Conservation (phyloP, 306 rosid genomes). For the Casuarina equisetifolia region DNA sequence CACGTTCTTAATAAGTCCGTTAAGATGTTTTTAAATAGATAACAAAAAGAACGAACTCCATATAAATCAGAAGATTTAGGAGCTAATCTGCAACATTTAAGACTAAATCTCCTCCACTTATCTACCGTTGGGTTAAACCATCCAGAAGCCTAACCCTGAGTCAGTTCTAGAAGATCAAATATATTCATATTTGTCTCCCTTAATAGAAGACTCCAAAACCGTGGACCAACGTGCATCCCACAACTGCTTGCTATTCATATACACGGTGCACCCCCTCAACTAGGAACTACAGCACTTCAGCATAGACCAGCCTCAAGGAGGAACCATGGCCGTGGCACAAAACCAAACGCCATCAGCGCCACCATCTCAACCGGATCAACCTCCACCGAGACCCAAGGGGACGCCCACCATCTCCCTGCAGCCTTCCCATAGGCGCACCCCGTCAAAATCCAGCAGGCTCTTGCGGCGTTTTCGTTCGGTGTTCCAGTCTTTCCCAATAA, state of each 20-base stretch:
- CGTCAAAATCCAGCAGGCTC: constrained; percentile 39
- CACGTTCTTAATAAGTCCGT: no score
- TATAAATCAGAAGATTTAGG: no score
- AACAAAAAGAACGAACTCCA: no score
- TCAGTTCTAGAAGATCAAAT: not conserved
- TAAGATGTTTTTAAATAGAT: no score
- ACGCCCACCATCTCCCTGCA: constrained; percentile 46
- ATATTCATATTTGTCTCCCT: not conserved
- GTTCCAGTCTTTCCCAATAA: constrained; percentile 72
- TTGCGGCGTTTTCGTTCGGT: constrained; percentile 44
- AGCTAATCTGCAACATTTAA: not conserved
- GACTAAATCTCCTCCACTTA: not conserved
- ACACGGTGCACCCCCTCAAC: not conserved
- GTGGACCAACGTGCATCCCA: constrained; percentile 3
- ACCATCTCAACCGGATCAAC: not conserved
- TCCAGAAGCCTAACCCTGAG: constrained; percentile 14
- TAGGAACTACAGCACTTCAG: not conserved
- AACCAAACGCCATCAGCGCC: not conserved
- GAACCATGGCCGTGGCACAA: not conserved
- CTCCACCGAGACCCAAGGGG: not conserved
- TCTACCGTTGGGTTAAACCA: constrained; percentile 7
- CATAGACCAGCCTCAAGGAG: not conserved
- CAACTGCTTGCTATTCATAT: constrained; percentile 10
- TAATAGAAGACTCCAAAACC: not conserved
- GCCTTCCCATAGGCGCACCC: constrained; percentile 53